phyloP scores from a whole-genome alignment of 352 stramenopile species.

The Phytophthora ohioensis region DNA sequence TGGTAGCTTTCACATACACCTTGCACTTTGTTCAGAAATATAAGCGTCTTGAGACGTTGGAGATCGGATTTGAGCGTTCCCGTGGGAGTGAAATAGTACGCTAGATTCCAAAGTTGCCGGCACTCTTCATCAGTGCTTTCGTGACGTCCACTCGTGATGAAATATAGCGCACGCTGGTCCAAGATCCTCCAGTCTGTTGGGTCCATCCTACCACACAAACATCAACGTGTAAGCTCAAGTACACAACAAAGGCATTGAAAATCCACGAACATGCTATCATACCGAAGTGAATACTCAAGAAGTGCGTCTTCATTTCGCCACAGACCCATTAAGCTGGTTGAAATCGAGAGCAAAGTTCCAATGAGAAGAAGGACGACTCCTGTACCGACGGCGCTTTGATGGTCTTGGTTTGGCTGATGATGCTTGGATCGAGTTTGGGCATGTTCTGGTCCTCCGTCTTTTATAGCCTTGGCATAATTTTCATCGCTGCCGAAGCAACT shows the following conservation, averaged over 20 bases:
- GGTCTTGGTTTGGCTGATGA: slow-evolving; percentile 2
- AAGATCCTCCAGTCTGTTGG: slow-evolving; percentile 66
- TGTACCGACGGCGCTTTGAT: background rate
- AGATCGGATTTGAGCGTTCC: slow-evolving; percentile 43
- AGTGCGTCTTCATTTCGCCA: slow-evolving; percentile 55
- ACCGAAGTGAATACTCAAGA: slow-evolving; percentile 44
- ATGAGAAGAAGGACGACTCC: slow-evolving; percentile 15
- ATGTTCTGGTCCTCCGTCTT: slow-evolving; percentile 9
- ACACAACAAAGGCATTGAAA: background rate
- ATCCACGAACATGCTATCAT: background rate
- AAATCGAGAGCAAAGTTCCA: slow-evolving; percentile 34
- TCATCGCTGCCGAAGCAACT: slow-evolving; percentile 17
- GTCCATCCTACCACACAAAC: slow-evolving; percentile 44
- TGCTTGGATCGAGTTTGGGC: slow-evolving; percentile 2
- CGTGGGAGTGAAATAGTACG: slow-evolving; percentile 35
- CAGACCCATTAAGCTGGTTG: slow-evolving; percentile 29
- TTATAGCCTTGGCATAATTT: background rate
- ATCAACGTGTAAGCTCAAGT: background rate
- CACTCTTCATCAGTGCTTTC: slow-evolving; percentile 22
- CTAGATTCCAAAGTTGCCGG: slow-evolving; percentile 26
- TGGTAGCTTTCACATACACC: slow-evolving; percentile 35
- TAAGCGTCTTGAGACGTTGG: slow-evolving; percentile 29
- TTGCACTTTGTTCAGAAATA: slow-evolving; percentile 19
- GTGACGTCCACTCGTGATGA: slow-evolving; percentile 16
- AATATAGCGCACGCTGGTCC: slow-evolving; percentile 35